Evolutionary conservation across 1,284 basidiomycete species (phyloP), one percentile per base, ranked within the genome.

Genomic region (Pseudozyma tsukubaensis): DNA sequence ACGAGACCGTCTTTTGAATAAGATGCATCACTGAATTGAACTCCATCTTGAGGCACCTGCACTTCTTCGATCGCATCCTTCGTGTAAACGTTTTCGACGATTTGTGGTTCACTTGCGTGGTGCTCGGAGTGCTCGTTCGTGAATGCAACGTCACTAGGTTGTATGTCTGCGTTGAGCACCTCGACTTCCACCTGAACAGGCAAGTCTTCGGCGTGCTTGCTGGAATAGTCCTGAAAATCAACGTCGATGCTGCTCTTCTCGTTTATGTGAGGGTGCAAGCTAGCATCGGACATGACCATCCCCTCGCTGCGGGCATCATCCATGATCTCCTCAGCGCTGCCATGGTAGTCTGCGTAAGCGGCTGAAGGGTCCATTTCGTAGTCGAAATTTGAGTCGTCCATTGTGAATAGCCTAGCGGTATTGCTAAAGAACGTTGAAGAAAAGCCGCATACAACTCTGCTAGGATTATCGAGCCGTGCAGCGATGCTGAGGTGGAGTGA

Each of bases 351-450:
- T 16, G 52, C 45, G 11, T 52, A 47, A 2, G 44, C 49, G 32
- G 59, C 49, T 40, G 59, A 51, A 10, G 66, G 59, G 19, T 62
- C 59, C 72, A 74, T 74, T 54, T 74, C 72, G 56, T 74, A 74
- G 40, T 74, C 72, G 36, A 47, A 57, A 18, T 66, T 56, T 8
- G 61, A 43, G 40, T 60, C 53, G 36, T 68, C 55, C 67, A 69
- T 74, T n/a, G 14, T 63, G 56, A 37, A 35, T n/a, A 12, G 32
- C 32, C 39, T 29, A 29, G 24, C 24, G 6, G 6, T 3, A 29
- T 3, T 29, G 3, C 24, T 6, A 29, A 29, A 29, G 24, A 29
- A 29, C 3, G 24, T 3, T 29, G 24, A 3, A 29, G 24, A 29
- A 6, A 29, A 29, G 24, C 6, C 24, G 24, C 24, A 29, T 29